phyloP scores from a whole-genome alignment of 2,329 filamentous ascomycete species.

The Fusarium decemcellulare region DNA sequence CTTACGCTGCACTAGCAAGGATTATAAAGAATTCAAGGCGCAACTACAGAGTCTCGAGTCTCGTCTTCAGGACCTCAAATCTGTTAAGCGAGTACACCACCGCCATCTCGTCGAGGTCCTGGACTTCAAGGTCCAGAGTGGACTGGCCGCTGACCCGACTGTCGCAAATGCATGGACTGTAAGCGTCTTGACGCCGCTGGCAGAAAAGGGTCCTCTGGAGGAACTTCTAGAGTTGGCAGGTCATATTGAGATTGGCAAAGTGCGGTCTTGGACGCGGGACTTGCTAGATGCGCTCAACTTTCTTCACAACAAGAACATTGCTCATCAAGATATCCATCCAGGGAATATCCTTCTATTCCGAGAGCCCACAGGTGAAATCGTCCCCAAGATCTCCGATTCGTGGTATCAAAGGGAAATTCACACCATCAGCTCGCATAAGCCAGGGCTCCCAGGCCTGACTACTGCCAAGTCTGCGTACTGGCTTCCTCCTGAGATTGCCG shows the following conservation, averaged over 20 bases:
- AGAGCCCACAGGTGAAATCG: slow-evolving; percentile 76
- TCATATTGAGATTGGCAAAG: slow-evolving; percentile 79
- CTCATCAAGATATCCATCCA: slow-evolving; percentile 87
- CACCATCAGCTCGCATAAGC: slow-evolving; percentile 67
- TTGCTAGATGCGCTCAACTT: slow-evolving; percentile 90
- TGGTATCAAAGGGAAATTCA: slow-evolving; percentile 79
- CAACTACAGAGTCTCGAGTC: slow-evolving; percentile 83
- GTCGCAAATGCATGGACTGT: slow-evolving; percentile 74
- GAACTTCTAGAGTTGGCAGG: slow-evolving; percentile 87
- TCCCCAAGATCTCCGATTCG: slow-evolving; percentile 82
- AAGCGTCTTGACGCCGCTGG: slow-evolving; percentile 81
- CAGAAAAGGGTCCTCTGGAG: slow-evolving; percentile 85
- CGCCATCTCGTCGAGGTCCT: slow-evolving; percentile 83
- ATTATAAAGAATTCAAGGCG: slow-evolving; percentile 77
- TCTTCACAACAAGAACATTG: slow-evolving; percentile 86
- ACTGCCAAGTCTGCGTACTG: slow-evolving; percentile 84
- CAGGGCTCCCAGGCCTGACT: slow-evolving; percentile 66
- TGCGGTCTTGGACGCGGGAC: slow-evolving; percentile 92
- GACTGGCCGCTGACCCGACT: slow-evolving; percentile 56
- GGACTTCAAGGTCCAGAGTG: slow-evolving; percentile 83
- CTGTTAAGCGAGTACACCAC: slow-evolving; percentile 81
- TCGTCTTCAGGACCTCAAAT: slow-evolving; percentile 81
- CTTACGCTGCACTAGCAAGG: slow-evolving; percentile 70
- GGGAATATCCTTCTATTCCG: slow-evolving; percentile 85
- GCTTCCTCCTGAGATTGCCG: slow-evolving; percentile 83